Conservation (phyloP, 1,139 yeast species). For the Suhomyces atakaporum region DNA sequence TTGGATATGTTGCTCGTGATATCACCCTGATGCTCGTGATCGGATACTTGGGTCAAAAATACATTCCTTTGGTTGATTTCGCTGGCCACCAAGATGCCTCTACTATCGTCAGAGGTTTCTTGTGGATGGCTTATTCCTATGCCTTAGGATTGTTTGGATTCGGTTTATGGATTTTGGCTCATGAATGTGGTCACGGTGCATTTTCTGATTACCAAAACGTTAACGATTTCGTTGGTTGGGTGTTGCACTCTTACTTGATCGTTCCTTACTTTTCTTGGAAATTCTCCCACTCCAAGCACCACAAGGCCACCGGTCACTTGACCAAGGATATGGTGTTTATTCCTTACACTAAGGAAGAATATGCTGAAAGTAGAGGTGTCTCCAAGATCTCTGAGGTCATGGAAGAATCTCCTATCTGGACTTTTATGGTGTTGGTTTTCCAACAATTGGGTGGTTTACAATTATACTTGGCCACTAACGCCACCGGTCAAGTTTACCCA, state of each 20-base stretch:
- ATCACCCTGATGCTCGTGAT: slow-evolving; percentile 43
- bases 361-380: slow-evolving; percentile 26
- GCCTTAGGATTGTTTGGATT: slow-evolving; percentile 50
- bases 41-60: slow-evolving; percentile 48
- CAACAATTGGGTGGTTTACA: slow-evolving; percentile 62
- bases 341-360: slow-evolving; percentile 53
- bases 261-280: slow-evolving; percentile 70
- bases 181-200: slow-evolving; percentile 69
- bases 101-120: slow-evolving; percentile 46
- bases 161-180: slow-evolving; percentile 65
- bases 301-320: slow-evolving; percentile 63
- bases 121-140: slow-evolving; percentile 57
- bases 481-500: slow-evolving; percentile 52
- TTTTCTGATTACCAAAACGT: slow-evolving; percentile 57
- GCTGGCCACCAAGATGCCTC: slow-evolving; percentile 33
- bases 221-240: slow-evolving; percentile 62
- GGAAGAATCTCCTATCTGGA: slow-evolving; percentile 56
- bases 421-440: slow-evolving; percentile 43
- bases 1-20: slow-evolving; percentile 61
- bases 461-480: slow-evolving; percentile 49
- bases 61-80: slow-evolving; percentile 48
- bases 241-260: slow-evolving; percentile 56
- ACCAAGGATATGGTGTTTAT: slow-evolving; percentile 64
- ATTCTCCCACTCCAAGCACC: slow-evolving; percentile 61
- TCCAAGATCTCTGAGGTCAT: slow-evolving; percentile 45